Conservation (phyloP, 2,329 filamentous ascomycete genomes). For the Alternaria sp. region DNA sequence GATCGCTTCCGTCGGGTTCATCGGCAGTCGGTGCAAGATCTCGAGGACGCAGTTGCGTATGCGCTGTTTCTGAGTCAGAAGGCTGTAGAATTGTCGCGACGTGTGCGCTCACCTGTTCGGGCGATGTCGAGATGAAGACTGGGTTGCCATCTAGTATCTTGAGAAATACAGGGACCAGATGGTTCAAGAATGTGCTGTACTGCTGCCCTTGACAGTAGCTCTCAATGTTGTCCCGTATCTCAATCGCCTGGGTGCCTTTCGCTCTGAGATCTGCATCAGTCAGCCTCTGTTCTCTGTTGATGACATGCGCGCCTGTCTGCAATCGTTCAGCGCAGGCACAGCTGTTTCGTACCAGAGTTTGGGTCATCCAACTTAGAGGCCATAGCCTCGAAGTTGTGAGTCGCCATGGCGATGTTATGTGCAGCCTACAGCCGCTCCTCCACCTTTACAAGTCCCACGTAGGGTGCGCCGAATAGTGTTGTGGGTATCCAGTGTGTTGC, state of each 20-base stretch:
- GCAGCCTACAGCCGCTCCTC: slow-evolving; percentile 38
- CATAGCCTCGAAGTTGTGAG: slow-evolving; percentile 57
- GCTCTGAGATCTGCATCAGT: slow-evolving; percentile 74
- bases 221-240: slow-evolving; percentile 91
- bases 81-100: slow-evolving; percentile 4
- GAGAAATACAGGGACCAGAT: slow-evolving; percentile 89
- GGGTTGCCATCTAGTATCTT: slow-evolving; percentile 84
- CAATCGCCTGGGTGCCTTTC: slow-evolving; percentile 82
- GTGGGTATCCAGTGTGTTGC: slow-evolving; percentile 24
- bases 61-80: slow-evolving; percentile 65
- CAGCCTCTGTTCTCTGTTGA: slow-evolving; percentile 18
- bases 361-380: slow-evolving; percentile 59
- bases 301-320: slow-evolving; percentile 8
- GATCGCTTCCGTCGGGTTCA: slow-evolving; percentile 78
- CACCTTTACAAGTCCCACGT: slow-evolving; percentile 19
- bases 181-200: slow-evolving; percentile 83
- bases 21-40: slow-evolving; percentile 87
- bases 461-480: slow-evolving; percentile 13
- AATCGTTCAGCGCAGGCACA: background rate
- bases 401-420: slow-evolving; percentile 43
- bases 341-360: slow-evolving; percentile 43
- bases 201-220: slow-evolving; percentile 80
- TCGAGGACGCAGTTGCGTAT: slow-evolving; percentile 93
- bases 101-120: slow-evolving; percentile 77
- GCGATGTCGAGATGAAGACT: slow-evolving; percentile 88